Base-by-base conservation (phyloP, 225 moss, liverwort and hornwort genomes). In the Neckera pumila region DNA sequence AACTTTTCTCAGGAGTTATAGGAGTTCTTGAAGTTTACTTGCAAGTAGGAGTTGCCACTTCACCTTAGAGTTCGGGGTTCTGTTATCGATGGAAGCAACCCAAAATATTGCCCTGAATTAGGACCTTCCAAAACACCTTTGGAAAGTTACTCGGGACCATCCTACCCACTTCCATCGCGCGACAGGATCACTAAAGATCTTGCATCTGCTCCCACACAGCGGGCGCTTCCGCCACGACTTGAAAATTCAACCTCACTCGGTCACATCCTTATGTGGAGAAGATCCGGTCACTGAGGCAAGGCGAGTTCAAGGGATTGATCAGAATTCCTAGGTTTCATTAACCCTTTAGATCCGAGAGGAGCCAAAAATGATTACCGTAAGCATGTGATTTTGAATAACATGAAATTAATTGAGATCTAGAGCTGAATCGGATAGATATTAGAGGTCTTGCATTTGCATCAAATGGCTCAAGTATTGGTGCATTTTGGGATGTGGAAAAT, bases 401-500 rank as follows among this genome's bases (percentile, higher is more conserved):
- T 20, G 42, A 75, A 75, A 49, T 49, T 49, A 20, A 7, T 20
- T 0, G 0, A 73, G 10, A 72, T 43, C 31, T 47, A 19, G 17
- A 7, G 12, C 6, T 19, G 3, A 47, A 31, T 47, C 1, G 1
- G 7, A 33, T 75, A 20, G 33, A 31, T 20, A 33, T 20, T 33
- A 51, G 12, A 20, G 33, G 20, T 75, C 12, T 33, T 49, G 75
- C 4, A 49, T 31, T 31, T 49, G 19, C 74, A 49, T 18, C 20
- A 20, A 49, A 75, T 33, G 8, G 12, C 21, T 8, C 12, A 31
- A 18, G 11, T 17, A 28, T 45, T 45, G 30, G 30, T 47, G 47
- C 21, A 51, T 21, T 76, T 0, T 2, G 0, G 7, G 3, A 33
- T 51, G 21, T 51, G 0, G 6, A 76, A 51, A 76, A 34, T 33